Evolutionary conservation across 805 yeast species (phyloP).

Genomic region (Ogataea ganodermae): DNA sequence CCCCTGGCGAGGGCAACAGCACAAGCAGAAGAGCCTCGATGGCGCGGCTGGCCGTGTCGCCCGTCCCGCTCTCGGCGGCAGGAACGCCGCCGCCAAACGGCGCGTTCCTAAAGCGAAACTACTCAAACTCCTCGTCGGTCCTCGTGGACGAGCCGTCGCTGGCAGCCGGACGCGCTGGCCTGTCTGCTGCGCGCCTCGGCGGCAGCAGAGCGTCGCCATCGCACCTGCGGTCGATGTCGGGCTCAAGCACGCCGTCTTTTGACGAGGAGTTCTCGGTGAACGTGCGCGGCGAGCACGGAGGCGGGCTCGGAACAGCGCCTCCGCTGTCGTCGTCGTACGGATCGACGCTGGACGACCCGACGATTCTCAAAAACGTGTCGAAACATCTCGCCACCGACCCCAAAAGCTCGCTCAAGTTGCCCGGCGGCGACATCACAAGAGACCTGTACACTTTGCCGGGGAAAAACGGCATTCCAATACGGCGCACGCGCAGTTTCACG

Average conservation of each 20-base stretch:
- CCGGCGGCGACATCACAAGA: slow-evolving; percentile 55
- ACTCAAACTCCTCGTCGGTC: slow-evolving; percentile 29
- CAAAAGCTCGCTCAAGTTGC: slow-evolving; percentile 38
- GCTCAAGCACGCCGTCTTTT: slow-evolving; percentile 19
- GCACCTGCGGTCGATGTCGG: slow-evolving; percentile 21
- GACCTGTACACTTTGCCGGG: slow-evolving; percentile 41
- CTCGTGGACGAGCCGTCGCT: slow-evolving; percentile 20
- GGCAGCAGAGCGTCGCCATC: slow-evolving; percentile 14
- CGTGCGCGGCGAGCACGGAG: slow-evolving; percentile 7
- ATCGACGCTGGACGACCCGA: slow-evolving; percentile 37
- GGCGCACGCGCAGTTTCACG: slow-evolving; percentile 33
- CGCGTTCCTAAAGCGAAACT: slow-evolving; percentile 18
- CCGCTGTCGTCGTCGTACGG: slow-evolving; percentile 25
- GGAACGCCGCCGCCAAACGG: slow-evolving; percentile 16
- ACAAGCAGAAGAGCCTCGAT: slow-evolving; percentile 36
- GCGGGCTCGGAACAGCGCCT: slow-evolving; percentile 1
- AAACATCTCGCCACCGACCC: slow-evolving; percentile 41
- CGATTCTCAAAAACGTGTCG: slow-evolving; percentile 35
- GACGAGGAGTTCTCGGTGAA: slow-evolving; percentile 14
- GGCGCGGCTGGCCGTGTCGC: slow-evolving; percentile 36
- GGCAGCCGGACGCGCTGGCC: slow-evolving; percentile 7
- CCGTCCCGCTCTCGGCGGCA: slow-evolving; percentile 16
- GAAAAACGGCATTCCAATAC: slow-evolving; percentile 13
- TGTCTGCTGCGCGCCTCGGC: slow-evolving; percentile 5
- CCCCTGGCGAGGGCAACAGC: slow-evolving; percentile 5